phyloP scores from a whole-genome alignment of 345 rosid species.

The Citrus australasica region DNA sequence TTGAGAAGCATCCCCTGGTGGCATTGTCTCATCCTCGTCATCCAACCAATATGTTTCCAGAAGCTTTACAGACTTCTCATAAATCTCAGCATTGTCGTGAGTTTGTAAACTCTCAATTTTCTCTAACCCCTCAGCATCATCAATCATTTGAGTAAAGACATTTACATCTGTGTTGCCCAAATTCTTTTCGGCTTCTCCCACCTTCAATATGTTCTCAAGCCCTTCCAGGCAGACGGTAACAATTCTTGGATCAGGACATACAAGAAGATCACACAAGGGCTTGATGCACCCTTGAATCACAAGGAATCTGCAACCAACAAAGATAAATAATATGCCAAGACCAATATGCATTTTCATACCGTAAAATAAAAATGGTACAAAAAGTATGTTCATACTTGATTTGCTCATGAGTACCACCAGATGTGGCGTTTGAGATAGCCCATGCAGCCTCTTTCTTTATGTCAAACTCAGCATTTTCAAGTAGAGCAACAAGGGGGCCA shows the following conservation, averaged over 20 bases:
- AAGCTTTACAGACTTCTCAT: constrained; percentile 60
- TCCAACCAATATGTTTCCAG: constrained; percentile 63
- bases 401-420: constrained; percentile 59
- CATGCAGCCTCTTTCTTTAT: constrained; percentile 68
- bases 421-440: constrained; percentile 66
- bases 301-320: constrained; percentile 26
- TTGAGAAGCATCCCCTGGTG: constrained; percentile 50
- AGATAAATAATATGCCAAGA: background rate
- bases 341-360: background rate
- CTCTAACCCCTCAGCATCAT: constrained; percentile 59
- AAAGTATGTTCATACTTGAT: constrained; percentile 33
- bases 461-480: constrained; percentile 62
- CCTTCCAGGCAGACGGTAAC: constrained; percentile 57
- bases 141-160: constrained; percentile 52
- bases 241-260: constrained; percentile 59
- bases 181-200: constrained; percentile 49
- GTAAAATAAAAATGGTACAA: background rate
- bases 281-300: constrained; percentile 52
- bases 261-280: constrained; percentile 58
- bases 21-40: constrained; percentile 54
- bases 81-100: constrained; percentile 59
- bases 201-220: constrained; percentile 56
- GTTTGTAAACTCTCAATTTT: constrained; percentile 56
- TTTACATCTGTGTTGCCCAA: constrained; percentile 38
- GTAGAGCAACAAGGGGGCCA: constrained; percentile 39